phyloP scores from a whole-genome alignment of 192 early-diverging fungal genomes.

The Polychytrium aggregatum region DNA sequence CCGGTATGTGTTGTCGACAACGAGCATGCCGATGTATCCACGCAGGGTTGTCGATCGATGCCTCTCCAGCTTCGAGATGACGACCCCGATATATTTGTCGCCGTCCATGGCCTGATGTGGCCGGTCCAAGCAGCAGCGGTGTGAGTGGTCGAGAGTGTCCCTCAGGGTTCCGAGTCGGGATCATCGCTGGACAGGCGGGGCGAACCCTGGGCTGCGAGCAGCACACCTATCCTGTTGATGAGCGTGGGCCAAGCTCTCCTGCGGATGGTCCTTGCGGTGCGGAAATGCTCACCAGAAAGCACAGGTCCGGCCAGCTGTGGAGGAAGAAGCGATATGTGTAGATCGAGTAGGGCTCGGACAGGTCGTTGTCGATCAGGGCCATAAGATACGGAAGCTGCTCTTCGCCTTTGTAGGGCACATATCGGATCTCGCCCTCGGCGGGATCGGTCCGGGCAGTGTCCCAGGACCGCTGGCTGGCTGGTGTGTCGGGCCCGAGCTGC shows the following conservation, averaged over 20 bases:
- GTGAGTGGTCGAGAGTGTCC: no score
- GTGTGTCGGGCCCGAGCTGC: no score
- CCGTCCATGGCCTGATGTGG: conserved; percentile 39
- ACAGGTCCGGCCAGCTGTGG: conserved; percentile 81
- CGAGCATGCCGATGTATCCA: conserved; percentile 98
- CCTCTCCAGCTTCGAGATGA: conserved; percentile 78
- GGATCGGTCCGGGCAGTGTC: background rate
- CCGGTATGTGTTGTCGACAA: conserved; percentile 69
- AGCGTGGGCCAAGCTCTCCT: no score
- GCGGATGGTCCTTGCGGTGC: no score
- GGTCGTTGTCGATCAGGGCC: conserved; percentile 77
- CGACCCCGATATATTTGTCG: conserved; percentile 61
- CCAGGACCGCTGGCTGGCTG: no score
- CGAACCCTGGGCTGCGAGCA: no score
- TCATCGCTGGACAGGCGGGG: no score
- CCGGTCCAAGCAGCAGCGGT: background rate
- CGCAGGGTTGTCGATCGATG: conserved; percentile 49
- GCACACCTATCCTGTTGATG: no score
- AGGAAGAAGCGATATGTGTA: conserved; percentile 97
- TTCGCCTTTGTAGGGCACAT: conserved; percentile 54
- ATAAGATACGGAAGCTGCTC: conserved; percentile 65
- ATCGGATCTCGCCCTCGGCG: conserved; percentile 8
- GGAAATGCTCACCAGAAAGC: conserved; percentile 50
- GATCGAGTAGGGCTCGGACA: conserved; percentile 94
- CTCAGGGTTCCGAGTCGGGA: no score